Evolutionary conservation across 495 filamentous ascomycete genomes (phyloP), one percentile per base, ranked within the genome.

Genomic region (Aspergillus cavernicola): DNA sequence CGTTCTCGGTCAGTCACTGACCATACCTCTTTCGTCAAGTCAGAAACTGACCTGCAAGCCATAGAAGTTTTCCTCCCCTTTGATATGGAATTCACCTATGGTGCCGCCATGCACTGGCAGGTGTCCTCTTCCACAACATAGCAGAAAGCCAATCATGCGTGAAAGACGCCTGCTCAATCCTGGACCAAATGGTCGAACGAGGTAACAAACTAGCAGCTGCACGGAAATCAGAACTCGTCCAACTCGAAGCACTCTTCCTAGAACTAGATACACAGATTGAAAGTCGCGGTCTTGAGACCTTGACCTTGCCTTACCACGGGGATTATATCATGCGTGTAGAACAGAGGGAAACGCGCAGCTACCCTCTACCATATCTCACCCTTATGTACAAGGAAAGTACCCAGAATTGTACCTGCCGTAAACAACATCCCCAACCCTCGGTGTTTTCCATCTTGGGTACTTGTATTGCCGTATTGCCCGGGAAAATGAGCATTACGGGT

Each of bases 61-160:
- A 38, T 15, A 72, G 71, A 74, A 56, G 61, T 61, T 12, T 74
- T 74, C 52, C 61, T 74, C 11, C 66, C 67, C 9, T 74, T 69
- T 48, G 65, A 74, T 11, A 57, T 70, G 15, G 71, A 74, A 58
- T 61, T 68, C 31, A 67, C 65, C n/a, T 71, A 66, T 48, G 66
- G 48, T 3, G 68, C 66, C 13, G 66, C 69, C 12, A 23, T 72
- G 2, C 63, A 66, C 42, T 73, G 57, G 63, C 64, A 12, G 59
- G 60, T 22, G 56, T 65, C 1, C 58, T 72, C 13, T 70, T 72
- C 48, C 64, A 67, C 3, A 56, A 41, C 26, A 23, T 50, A 0
- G 42, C 59, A 4, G 57, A 64, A 35, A 46, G 52, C 37, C 50
- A 62, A 6, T 22, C 44, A 11, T 62, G 53, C 28, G 58, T 53